Base-by-base conservation (phyloP, 176 grass and related monocot genomes). In the Paspalum vaginatum region DNA sequence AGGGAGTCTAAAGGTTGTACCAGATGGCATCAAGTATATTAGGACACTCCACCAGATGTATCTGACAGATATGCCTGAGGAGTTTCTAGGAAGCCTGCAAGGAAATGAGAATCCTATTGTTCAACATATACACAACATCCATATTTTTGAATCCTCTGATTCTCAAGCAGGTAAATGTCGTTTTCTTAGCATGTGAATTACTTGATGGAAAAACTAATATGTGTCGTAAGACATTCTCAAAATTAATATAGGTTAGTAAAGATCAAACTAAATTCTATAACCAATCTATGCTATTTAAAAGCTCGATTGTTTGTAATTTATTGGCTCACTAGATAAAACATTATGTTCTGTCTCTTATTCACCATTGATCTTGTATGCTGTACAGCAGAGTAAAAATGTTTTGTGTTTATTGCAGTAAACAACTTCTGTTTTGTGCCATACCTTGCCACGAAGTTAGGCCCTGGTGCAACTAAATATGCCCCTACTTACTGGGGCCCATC, bases 1-100 rank as follows among this genome's bases (percentile, higher is more conserved):
- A 72, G 51, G 32, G 41, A 45, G 75, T 74, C 82, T 89, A 16
- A 85, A 80, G 50, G 37, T 11, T n/a, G 82, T 89, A 14, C 87
- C 82, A 1, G 25, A 40, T 20, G 87, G 59, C 40, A 69, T 89
- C 54, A 75, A 60, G 61, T 79, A 75, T 52, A 78, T 89, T 44
- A 69, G 44, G 42, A 85, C 81, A 68, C 68, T 89, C 44, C 25
- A 89, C 9, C 24, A 70, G 24, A 46, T 89, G 32, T 2, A 53
- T 74, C 15, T 89, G 52, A 57, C 18, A 58, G 66, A 85, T 54
- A 79, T 80, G 81, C 1, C 57, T 5, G 51, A 59, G n/a, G 49
- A 81, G 68, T 85, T 89, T 42, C 51, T 50, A 44, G 82, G 17
- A 53, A 85, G 43, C 25, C 52, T 89, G 52, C 50, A 68, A 70